Base-by-base conservation (phyloP, 371 early-diverging fungal species). In the Mucor sp. region DNA sequence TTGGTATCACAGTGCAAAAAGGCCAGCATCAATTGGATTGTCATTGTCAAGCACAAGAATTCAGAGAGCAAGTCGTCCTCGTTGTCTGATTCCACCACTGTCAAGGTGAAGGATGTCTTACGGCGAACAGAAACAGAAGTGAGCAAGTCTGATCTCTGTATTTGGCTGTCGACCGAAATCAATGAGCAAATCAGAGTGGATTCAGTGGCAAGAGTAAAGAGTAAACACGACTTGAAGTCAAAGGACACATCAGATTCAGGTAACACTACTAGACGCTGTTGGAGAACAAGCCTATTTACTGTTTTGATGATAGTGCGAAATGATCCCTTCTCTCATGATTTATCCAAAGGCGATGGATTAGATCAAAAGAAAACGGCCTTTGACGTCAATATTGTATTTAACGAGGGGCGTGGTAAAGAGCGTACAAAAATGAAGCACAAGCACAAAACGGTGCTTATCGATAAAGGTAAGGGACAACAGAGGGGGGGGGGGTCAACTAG, bases 11-110 rank as follows among this genome's bases (percentile, higher is more conserved):
- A 81, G 6, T 93, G 93, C 74, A 83, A 84, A 56, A 85, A 89
- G 32, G 86, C 89, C 41, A 88, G 92, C 41, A 92, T 93, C 64
- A 90, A 89, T 69, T 92, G 93, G 92, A 85, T 93, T 30, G 89
- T 94, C 6, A 89, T 91, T 55, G 80, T 94, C 17, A 93, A 93
- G 66, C 87, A 86, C 62, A 78, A 79, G 62, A 82, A 80, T 60
- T 63, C 71, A 2, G 81, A 83, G 23, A 68, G 67, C 37, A 76
- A 81, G 44, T 72, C 78, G 32, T 57, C 59, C 14, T 47, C 60
- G 28, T 39, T 60, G 43, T 62, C 76, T 57, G 78, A 80, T 63
- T 67, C 57, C 4, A 77, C 79, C 0, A 80, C 83, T 37, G 88
- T 94, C 70, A 94, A 94, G 72, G 89, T 94, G 21, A 89, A 89